Evolutionary conservation across 1,139 yeast species (phyloP), one percentile per base, ranked within the genome.

Genomic region (Saccharomyces hybrid): DNA sequence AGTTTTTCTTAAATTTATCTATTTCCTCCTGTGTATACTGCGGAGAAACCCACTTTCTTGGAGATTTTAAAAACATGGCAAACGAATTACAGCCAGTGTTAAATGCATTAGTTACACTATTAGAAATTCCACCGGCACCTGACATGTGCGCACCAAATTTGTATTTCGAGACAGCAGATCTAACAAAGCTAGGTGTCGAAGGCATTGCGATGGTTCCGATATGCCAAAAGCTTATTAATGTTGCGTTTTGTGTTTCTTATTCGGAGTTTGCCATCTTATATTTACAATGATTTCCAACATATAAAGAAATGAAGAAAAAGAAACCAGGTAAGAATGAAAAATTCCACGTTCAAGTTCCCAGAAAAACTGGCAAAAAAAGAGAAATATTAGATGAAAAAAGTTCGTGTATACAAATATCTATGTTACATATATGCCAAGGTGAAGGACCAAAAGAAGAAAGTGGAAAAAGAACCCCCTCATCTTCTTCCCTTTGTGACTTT

Each of bases 1-100:
- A 88, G 23, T 82, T 73, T 3, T 75, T 74, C 59, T 79, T 78
- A 72, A 91, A 93, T 60, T 81, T 79, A 3, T 69, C 70, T 9
- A 85, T 82, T 64, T 88, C 96, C n/a, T 80, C 83, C 11, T 76
- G 76, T 14, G 83, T 78, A 57, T 84, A 79, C 51, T 81, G 85
- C 23, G 97, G 93, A 0, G 97, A 84, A 0, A 79, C 86, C 98
- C 98, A 93, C 67, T 87, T 82, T 57, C 96, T 78, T 46, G 97
- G 98, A 48, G 90, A 87, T 69, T 91, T 91, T 60, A 93, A 75
- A 68, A 93, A 93, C 63, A 93, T 74, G 0, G 98, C 98, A 78
- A 93, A 90, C 50, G 95, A 80, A 66, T 88, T 88, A 59, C 84
- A 86, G 51, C 96, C 96, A 41, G 88, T 79, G 56, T 81, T 79